A percentile compares a stretch with the other conserved stretches of the same genome.
Conservation (phyloP, 2,329 filamentous ascomycete genomes). For the Xenoacremonium recifei region DNA sequence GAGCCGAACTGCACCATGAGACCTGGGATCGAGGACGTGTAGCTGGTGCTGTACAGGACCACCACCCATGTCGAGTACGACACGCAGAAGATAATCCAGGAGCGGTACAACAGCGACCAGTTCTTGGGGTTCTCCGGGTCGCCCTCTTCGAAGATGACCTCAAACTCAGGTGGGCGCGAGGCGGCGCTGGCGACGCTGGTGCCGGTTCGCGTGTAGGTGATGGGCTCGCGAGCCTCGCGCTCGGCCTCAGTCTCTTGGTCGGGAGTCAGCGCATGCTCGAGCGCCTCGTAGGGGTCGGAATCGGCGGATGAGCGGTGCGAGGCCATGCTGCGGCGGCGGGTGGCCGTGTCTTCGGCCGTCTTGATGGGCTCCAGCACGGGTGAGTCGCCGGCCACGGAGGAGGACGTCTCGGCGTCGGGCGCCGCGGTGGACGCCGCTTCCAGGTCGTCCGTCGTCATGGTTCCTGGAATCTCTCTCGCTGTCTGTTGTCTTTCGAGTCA, state of each 20-base stretch:
- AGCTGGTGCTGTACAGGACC: conserved; percentile 77
- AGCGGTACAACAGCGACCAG: conserved; percentile 56
- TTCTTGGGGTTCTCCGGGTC: conserved; percentile 67
- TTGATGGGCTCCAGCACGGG: conserved; percentile 24
- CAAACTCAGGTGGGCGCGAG: conserved; percentile 58
- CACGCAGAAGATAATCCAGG: conserved; percentile 43
- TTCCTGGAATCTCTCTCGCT: background rate
- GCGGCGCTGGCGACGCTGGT: conserved; percentile 42
- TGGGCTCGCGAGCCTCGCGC: conserved; percentile 41
- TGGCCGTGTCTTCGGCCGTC: conserved; percentile 13
- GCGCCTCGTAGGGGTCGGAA: conserved; percentile 30
- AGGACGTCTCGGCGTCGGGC: conserved; percentile 12
- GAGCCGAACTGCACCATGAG: conserved; percentile 67
- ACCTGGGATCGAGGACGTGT: conserved; percentile 69
- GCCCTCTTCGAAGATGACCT: conserved; percentile 68
- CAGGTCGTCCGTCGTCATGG: conserved; percentile 18
- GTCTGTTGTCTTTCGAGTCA: background rate
- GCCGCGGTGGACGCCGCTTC: conserved; percentile 17
- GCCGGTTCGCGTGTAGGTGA: conserved; percentile 41
- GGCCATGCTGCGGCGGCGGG: conserved; percentile 14
- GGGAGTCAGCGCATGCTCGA: conserved; percentile 38
- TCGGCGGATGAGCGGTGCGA: conserved; percentile 17
- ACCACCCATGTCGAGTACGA: conserved; percentile 47
- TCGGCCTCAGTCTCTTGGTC: conserved; percentile 39
- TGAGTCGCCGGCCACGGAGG: conserved; percentile 15